phyloP scores from a whole-genome alignment of 2,329 filamentous ascomycete genomes.

The Periconia digitata region DNA sequence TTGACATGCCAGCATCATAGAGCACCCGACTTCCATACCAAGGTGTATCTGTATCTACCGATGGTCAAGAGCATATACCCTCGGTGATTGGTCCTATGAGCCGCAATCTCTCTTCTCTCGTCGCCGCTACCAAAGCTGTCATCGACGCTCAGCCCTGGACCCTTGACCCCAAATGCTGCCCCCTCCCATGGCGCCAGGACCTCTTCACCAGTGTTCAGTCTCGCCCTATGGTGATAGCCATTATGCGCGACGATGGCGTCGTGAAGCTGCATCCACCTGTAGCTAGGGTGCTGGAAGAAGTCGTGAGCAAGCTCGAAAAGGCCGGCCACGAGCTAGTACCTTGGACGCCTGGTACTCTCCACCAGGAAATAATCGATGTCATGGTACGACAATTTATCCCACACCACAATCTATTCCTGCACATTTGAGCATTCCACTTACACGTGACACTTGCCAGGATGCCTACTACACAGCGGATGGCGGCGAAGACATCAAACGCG shows the following conservation, averaged over 20 bases:
- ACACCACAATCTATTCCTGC: background rate
- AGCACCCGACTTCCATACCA: constrained; percentile 60
- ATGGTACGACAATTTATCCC: constrained; percentile 46
- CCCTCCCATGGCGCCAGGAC: constrained; percentile 57
- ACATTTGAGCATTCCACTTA: constrained; percentile 2
- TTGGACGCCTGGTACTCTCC: constrained; percentile 54
- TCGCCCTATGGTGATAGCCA: constrained; percentile 52
- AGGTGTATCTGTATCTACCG: constrained; percentile 62
- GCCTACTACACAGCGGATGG: constrained; percentile 64
- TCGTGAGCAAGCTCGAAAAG: constrained; percentile 42
- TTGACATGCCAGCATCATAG: constrained; percentile 34
- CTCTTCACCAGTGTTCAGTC: constrained; percentile 46
- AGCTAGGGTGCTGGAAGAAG: constrained; percentile 47
- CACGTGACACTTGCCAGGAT: constrained; percentile 47
- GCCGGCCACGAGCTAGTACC: constrained; percentile 58
- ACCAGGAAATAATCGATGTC: constrained; percentile 58
- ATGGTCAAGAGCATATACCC: constrained; percentile 66
- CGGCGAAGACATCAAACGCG: constrained; percentile 62
- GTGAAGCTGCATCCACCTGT: constrained; percentile 59
- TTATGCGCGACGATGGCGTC: constrained; percentile 56
- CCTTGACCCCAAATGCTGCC: constrained; percentile 55
- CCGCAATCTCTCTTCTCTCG: constrained; percentile 54
- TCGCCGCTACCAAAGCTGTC: constrained; percentile 52
- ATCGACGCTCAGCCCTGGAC: constrained; percentile 55
- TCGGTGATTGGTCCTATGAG: constrained; percentile 64